Evolutionary conservation across 2,329 filamentous ascomycete genomes (phyloP).

Genomic region (Bipolaris sorokiniana): DNA sequence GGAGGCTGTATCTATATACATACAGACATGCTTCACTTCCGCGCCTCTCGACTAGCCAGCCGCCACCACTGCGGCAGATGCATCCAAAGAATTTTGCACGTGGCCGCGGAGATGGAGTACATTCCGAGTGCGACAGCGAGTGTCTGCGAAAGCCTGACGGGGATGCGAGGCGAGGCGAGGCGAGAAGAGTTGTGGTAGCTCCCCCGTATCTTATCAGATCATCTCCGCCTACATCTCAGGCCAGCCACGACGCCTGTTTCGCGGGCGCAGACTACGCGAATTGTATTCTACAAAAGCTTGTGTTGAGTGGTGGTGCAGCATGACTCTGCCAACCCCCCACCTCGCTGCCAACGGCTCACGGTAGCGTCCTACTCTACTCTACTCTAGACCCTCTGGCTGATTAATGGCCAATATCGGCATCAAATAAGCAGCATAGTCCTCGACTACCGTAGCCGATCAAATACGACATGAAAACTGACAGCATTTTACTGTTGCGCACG

Average conservation of each 20-base stretch:
- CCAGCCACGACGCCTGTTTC: constrained; percentile 3
- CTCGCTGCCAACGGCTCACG: neutral
- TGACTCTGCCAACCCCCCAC: constrained; percentile 8
- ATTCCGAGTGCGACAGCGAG: constrained; percentile 24
- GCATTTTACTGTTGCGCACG: neutral
- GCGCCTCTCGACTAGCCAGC: neutral
- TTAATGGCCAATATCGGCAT: constrained; percentile 7
- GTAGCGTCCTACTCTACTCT: constrained; percentile 4
- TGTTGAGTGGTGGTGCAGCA: constrained; percentile 3
- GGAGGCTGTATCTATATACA: neutral
- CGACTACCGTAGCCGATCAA: neutral
- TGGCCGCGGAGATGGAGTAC: constrained; percentile 18
- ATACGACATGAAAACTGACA: neutral
- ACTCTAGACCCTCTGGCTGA: constrained; percentile 6
- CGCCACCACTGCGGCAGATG: neutral
- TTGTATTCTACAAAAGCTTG: constrained; percentile 1
- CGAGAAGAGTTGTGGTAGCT: constrained; percentile 18
- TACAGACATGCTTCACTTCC: neutral
- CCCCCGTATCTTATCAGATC: constrained; percentile 38
- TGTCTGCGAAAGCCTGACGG: constrained; percentile 20
- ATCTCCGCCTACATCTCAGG: constrained; percentile 25
- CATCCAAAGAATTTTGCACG: neutral
- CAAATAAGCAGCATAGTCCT: neutral
- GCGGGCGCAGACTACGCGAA: neutral
- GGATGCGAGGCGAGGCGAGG: constrained; percentile 23